These are phyloP conservation scores for Penicillium atrosanguineum DNA, from an alignment of 495 filamentous ascomycete genomes.

Conservation along the genomic window DNA sequence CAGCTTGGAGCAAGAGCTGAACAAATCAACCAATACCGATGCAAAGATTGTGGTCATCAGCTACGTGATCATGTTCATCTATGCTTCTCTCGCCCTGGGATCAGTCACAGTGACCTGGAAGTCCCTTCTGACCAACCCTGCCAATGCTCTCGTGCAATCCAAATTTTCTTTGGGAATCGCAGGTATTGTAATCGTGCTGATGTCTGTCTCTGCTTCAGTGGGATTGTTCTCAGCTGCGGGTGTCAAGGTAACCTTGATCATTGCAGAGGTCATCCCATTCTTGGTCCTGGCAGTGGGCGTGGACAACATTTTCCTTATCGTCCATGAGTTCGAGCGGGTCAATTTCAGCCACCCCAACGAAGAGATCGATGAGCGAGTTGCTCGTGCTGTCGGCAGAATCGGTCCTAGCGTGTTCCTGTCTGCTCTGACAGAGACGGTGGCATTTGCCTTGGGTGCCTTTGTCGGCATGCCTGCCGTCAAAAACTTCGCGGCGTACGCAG, in stretches of 20 bases:
- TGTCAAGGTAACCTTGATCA: slow-evolving; percentile 92
- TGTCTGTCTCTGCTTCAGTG: slow-evolving; percentile 94
- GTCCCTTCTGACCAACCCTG: slow-evolving; percentile 74
- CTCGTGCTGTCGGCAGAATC: slow-evolving; percentile 85
- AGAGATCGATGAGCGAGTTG: slow-evolving; percentile 76
- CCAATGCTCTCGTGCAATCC: slow-evolving; percentile 82
- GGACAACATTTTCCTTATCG: slow-evolving; percentile 98
- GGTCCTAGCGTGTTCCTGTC: slow-evolving; percentile 96
- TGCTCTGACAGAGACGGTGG: slow-evolving; percentile 86
- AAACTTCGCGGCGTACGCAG: slow-evolving; percentile 95
- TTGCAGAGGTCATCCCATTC: slow-evolving; percentile 97
- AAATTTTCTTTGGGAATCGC: slow-evolving; percentile 92
- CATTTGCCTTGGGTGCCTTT: slow-evolving; percentile 87
- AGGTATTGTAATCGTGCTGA: slow-evolving; percentile 91
- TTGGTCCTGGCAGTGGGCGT: slow-evolving; percentile 94
- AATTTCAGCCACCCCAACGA: slow-evolving; percentile 87
- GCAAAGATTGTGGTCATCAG: slow-evolving; percentile 96
- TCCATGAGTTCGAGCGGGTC: slow-evolving; percentile 95
- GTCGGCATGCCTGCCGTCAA: slow-evolving; percentile 97
- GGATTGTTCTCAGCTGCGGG: slow-evolving; percentile 87
- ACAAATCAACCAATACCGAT: slow-evolving; percentile 96
- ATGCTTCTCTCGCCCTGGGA: slow-evolving; percentile 87
- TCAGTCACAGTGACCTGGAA: slow-evolving; percentile 75
- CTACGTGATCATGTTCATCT: slow-evolving; percentile 98
- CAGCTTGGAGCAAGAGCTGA: slow-evolving; percentile 86